These are phyloP conservation scores for Globisporangium emineosum DNA, from an alignment of 352 stramenopile species.

Conservation along the genomic window DNA sequence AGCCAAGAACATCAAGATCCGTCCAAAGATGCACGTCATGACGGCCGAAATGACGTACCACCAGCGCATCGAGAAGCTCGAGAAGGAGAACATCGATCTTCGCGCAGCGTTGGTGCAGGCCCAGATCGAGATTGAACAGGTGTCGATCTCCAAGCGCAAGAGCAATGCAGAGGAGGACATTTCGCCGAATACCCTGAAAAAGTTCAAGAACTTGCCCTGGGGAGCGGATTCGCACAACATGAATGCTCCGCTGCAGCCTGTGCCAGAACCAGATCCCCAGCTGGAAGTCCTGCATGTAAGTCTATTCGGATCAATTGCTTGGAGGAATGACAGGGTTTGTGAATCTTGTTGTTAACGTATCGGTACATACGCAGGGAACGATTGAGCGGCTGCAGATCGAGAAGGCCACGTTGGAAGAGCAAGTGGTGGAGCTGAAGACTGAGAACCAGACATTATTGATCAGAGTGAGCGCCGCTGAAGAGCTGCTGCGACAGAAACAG, in stretches of 20 bases:
- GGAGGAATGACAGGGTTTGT: background rate
- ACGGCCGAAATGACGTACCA: conserved; percentile 65
- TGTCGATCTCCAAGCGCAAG: conserved; percentile 30
- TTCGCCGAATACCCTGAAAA: conserved; percentile 34
- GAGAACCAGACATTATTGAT: conserved; percentile 23
- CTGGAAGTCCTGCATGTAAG: conserved; percentile 13
- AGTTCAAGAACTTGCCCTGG: conserved; percentile 40
- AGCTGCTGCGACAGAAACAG: conserved; percentile 10
- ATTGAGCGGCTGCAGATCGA: conserved; percentile 26
- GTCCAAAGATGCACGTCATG: conserved; percentile 81
- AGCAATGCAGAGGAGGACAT: conserved; percentile 32
- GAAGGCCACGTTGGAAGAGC: conserved; percentile 26
- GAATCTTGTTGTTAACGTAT: background rate
- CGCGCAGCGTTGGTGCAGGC: conserved; percentile 32
- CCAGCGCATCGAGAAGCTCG: conserved; percentile 53
- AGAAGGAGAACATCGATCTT: conserved; percentile 48
- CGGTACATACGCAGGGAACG: conserved; percentile 19
- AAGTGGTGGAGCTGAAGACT: conserved; percentile 23
- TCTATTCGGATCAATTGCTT: background rate
- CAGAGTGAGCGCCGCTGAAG: conserved; percentile 7
- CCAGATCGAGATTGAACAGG: conserved; percentile 26
- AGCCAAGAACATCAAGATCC: conserved; percentile 91
- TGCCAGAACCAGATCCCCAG: conserved; percentile 7
- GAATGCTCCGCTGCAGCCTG: background rate
- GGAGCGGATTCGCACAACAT: background rate